Evolutionary conservation across 352 stramenopile genomes (phyloP).

Genomic region (Globisporangium nagaii): DNA sequence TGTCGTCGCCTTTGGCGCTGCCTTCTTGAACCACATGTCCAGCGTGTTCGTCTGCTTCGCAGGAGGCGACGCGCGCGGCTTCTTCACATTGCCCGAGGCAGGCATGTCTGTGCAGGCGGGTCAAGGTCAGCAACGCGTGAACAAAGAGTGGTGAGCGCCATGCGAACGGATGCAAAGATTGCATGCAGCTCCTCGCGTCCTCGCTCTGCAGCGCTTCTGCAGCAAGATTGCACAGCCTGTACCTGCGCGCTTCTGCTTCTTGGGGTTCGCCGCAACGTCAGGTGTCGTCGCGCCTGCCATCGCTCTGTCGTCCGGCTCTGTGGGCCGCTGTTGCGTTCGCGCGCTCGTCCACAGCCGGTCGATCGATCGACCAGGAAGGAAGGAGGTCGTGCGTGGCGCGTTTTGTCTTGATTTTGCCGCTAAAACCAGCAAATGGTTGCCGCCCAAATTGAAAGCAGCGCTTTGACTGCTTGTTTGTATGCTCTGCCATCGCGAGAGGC

Average conservation of each 20-base stretch:
- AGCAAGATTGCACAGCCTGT: not conserved
- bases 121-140: too few relatives aligned
- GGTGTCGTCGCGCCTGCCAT: not conserved
- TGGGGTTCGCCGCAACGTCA: not conserved
- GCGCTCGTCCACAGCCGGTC: too few relatives aligned
- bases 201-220: too few relatives aligned
- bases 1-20: slow-evolving; percentile 14
- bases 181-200: too few relatives aligned
- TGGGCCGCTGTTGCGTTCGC: too few relatives aligned
- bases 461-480: too few relatives aligned
- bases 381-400: too few relatives aligned
- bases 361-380: too few relatives aligned
- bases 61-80: not conserved
- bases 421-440: not conserved
- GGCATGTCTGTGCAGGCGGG: slow-evolving; percentile 1
- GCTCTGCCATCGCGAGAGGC: too few relatives aligned
- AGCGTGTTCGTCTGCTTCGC: slow-evolving; percentile 44
- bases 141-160: not conserved
- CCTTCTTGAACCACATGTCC: slow-evolving; percentile 52
- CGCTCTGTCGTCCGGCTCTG: not conserved
- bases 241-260: slow-evolving; percentile 12
- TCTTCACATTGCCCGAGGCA: slow-evolving; percentile 4
- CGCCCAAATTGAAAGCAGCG: slow-evolving; percentile 1
- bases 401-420: too few relatives aligned
- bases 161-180: too few relatives aligned